These are phyloP conservation scores for Fusarium mangiferae DNA, from an alignment of 2,329 filamentous ascomycete genomes.

Conservation along the genomic window DNA sequence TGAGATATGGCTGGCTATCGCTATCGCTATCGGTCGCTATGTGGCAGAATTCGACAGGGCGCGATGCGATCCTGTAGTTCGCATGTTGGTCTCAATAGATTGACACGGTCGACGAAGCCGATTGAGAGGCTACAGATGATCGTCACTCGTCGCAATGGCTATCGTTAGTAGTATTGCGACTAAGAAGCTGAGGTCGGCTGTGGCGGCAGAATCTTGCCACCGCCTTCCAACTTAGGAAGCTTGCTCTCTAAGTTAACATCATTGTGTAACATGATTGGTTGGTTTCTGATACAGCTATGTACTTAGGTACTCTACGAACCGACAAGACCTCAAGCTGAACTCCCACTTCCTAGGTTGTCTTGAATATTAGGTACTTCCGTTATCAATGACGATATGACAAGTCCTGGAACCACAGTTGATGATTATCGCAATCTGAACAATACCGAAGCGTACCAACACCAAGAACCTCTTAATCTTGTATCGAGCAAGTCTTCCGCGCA, in stretches of 20 bases:
- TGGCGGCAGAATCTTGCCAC: slow-evolving; percentile 46
- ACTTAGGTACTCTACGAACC: neutral
- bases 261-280: slow-evolving; percentile 32
- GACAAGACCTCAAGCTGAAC: neutral
- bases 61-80: slow-evolving; percentile 30
- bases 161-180: slow-evolving; percentile 16
- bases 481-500: neutral
- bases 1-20: slow-evolving; percentile 36
- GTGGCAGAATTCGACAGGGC: slow-evolving; percentile 26
- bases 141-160: slow-evolving; percentile 20
- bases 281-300: neutral
- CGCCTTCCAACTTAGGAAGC: slow-evolving; percentile 40
- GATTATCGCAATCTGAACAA: neutral
- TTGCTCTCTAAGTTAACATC: neutral
- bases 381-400: neutral
- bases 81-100: slow-evolving; percentile 37
- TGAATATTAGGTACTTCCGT: too few relatives aligned
- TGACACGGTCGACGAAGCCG: slow-evolving; percentile 16
- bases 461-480: neutral
- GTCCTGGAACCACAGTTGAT: neutral
- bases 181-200: slow-evolving; percentile 33
- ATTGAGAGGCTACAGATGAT: slow-evolving; percentile 5
- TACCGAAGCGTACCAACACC: neutral
- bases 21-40: slow-evolving; percentile 27
- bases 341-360: neutral